A percentile compares a stretch with the other conserved stretches of the same genome.
phyloP scores from a whole-genome alignment of 352 stramenopile species.

The Thalassiosira ordinaria region DNA sequence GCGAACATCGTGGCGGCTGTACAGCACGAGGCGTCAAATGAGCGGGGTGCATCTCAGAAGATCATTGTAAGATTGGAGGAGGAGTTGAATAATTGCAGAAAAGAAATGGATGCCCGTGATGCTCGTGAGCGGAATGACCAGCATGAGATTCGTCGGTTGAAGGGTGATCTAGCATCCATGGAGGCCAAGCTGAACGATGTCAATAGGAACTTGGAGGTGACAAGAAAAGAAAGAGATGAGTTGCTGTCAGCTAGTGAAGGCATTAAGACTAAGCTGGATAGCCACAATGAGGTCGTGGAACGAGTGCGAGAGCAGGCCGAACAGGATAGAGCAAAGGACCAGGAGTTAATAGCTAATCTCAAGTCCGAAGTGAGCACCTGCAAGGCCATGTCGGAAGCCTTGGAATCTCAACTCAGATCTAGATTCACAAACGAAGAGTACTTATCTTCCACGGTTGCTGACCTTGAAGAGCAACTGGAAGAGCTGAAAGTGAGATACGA shows the following conservation, averaged over 20 bases:
- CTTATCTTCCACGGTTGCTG: conserved; percentile 55
- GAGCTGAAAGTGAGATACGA: conserved; percentile 53
- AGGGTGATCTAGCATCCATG: conserved; percentile 39
- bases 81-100: conserved; percentile 52
- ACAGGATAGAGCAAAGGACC: conserved; percentile 34
- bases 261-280: conserved; percentile 41
- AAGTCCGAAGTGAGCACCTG: conserved; percentile 62
- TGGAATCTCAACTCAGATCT: conserved; percentile 65
- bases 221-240: conserved; percentile 56
- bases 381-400: conserved; percentile 65
- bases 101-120: conserved; percentile 54
- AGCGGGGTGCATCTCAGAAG: conserved; percentile 60
- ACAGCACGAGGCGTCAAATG: conserved; percentile 58
- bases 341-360: conserved; percentile 57
- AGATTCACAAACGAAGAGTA: conserved; percentile 71
- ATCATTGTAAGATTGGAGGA: conserved; percentile 67
- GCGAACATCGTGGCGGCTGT: conserved; percentile 51
- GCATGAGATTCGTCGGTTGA: conserved; percentile 42
- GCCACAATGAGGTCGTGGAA: conserved; percentile 50
- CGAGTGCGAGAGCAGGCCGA: conserved; percentile 39
- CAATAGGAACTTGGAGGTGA: conserved; percentile 50
- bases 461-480: conserved; percentile 61
- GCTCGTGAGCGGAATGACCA: conserved; percentile 19
- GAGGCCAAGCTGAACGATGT: conserved; percentile 45
- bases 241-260: conserved; percentile 49